These are phyloP conservation scores for Entomortierella beljakovae DNA, from an alignment of 192 early-diverging fungal species.

Conservation along the genomic window DNA sequence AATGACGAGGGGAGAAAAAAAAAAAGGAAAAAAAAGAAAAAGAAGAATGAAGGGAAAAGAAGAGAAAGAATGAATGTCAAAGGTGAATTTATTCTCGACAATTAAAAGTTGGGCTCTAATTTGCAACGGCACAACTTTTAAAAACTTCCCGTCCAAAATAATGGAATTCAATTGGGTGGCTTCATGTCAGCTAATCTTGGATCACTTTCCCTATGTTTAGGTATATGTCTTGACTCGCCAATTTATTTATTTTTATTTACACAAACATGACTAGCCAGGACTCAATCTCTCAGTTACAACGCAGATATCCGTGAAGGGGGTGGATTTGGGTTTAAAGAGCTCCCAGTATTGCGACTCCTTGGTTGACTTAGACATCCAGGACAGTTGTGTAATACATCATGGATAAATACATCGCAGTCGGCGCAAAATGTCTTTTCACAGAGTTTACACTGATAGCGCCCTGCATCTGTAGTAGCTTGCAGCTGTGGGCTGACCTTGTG, in stretches of 20 bases:
- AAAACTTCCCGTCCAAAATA: no score
- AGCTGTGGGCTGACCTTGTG: constrained; percentile 31
- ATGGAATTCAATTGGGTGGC: no score
- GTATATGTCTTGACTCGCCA: no score
- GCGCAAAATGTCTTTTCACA: constrained; percentile 86
- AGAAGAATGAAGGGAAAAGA: constrained; percentile 3
- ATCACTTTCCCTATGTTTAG: no score
- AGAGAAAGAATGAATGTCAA: no score
- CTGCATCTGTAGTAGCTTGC: constrained; percentile 46
- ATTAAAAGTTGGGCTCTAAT: no score
- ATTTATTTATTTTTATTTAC: no score
- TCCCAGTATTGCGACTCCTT: constrained; percentile 7
- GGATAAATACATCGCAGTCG: constrained; percentile 94
- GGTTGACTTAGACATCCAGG: constrained; percentile 71
- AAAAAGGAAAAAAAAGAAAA: constrained; percentile 1
- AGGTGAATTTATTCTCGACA: no score
- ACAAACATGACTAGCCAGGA: no score
- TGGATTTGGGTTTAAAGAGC: neutral
- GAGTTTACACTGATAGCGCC: constrained; percentile 78
- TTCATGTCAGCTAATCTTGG: no score
- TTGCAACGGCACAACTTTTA: no score
- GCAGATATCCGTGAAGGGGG: neutral
- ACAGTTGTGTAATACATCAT: constrained; percentile 94
- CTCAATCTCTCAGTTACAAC: no score
- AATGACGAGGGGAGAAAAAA: constrained; percentile 1